A percentile compares a stretch with the other conserved stretches of the same genome.
Evolutionary conservation across 768 basidiomycete species (phyloP).

Genomic region (Agaricus blazei): DNA sequence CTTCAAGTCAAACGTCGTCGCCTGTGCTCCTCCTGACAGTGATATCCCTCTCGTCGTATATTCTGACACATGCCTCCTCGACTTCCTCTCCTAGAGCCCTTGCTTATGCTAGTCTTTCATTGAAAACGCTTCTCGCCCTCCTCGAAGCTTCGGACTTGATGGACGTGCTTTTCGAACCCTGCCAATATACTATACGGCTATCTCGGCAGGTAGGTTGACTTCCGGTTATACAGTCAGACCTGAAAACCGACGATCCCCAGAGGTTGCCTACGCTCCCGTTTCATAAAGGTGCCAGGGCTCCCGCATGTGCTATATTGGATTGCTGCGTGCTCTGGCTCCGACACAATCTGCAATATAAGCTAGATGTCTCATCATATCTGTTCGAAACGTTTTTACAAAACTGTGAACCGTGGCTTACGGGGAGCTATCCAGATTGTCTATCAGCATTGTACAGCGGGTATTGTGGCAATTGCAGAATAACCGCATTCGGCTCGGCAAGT

Average conservation of each 20-base stretch:
- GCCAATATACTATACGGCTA: constrained; percentile 38
- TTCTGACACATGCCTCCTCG: constrained; percentile 65
- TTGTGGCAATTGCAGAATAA: constrained; percentile 55
- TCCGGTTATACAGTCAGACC: background rate
- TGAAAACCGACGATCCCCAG: constrained; percentile 16
- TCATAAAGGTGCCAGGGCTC: constrained; percentile 24
- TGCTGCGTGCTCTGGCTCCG: constrained; percentile 66
- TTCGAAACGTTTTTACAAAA: constrained; percentile 23
- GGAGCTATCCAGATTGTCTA: constrained; percentile 37
- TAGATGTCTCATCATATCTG: constrained; percentile 56
- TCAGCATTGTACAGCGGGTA: constrained; percentile 48
- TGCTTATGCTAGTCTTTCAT: constrained; percentile 55
- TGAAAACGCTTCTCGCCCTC: constrained; percentile 48
- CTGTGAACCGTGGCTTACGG: background rate
- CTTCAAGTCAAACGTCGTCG: constrained; percentile 6
- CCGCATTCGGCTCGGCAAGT: constrained; percentile 49
- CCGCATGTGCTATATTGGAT: constrained; percentile 58
- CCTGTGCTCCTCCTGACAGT: constrained; percentile 39
- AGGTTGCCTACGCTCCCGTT: constrained; percentile 46
- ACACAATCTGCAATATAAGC: constrained; percentile 60
- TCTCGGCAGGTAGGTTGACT: constrained; percentile 53
- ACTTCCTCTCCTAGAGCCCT: constrained; percentile 51
- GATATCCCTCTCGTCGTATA: constrained; percentile 57
- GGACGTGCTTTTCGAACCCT: constrained; percentile 38
- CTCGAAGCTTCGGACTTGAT: constrained; percentile 46